Base-by-base conservation (phyloP, 352 stramenopile genomes). In the Pythium plurisporium region DNA sequence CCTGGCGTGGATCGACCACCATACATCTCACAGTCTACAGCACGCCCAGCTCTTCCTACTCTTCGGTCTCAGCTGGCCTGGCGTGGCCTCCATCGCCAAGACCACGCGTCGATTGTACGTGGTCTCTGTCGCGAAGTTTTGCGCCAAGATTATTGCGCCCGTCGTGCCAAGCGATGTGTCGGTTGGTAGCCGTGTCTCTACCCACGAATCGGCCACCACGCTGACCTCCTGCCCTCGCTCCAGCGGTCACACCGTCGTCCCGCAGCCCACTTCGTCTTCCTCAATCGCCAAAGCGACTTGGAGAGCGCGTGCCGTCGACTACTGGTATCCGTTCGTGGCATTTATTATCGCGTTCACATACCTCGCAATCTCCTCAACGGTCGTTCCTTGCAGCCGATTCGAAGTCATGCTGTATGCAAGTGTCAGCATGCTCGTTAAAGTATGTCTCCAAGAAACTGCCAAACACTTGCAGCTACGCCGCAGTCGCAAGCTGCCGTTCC, bases 401-500 rank as follows among this genome's bases (percentile, higher is more conserved):
- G n/a, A 55, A 31, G 47, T 45, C 12, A 45, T 55, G 14, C 5
- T 45, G 5, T 45, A 9, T 15, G 20, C 47, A 1, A 15, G 12
- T 4, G 26, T 41, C 33, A 55, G 47, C 14, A 17, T 45, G 3
- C n/a, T 45, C 6, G 17, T 55, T 34, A 55, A 55, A 15, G 40
- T 55, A 11, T 9, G 33, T 5, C 29, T 55, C 22, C 47, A 55
- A 27, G 47, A 55, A 45, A 23, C 33, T 34, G 29, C 23, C 20
- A 55, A 45, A 34, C 23, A 55, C 11, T 5, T 34, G 8, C 47
- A 36, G 29, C 37, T 48, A 33, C 37, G 33, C 11, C 37, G 25
- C 25, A 5, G 33, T 27, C 37, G 37, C n/a, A 22, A 34, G 22
- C 59, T 55, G 8, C 64, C 67, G 1, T 25, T 47, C 2, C 44